Percentiles rank a stretch among this genome's conserved stretches.
Conservation (phyloP, 352 stramenopile genomes). For the Phytophthora niederhauseri region DNA sequence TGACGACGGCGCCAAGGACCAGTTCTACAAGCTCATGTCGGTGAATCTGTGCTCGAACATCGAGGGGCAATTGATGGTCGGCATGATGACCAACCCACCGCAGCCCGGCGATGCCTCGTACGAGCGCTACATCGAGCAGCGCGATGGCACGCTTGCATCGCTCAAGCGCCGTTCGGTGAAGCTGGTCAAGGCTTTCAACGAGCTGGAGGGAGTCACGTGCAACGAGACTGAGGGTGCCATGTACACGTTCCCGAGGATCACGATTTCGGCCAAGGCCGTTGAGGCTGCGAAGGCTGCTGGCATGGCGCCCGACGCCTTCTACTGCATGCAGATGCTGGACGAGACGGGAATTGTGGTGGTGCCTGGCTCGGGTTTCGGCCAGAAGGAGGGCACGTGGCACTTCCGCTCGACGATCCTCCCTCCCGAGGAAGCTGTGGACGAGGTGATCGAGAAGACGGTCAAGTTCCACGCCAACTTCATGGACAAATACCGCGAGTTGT, state of each 20-base stretch:
- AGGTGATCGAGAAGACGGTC: slow-evolving; percentile 95
- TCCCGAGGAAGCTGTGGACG: slow-evolving; percentile 95
- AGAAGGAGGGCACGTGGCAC: slow-evolving; percentile 96
- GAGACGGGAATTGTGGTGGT: slow-evolving; percentile 98
- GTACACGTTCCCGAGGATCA: slow-evolving; percentile 98
- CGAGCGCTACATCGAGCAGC: slow-evolving; percentile 92
- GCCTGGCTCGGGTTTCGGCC: slow-evolving; percentile 97
- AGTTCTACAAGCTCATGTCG: slow-evolving; percentile 99
- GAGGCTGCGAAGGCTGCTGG: slow-evolving; percentile 75
- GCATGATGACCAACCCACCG: slow-evolving; percentile 98
- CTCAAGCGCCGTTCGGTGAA: slow-evolving; percentile 95
- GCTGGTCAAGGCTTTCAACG: slow-evolving; percentile 94
- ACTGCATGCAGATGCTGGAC: slow-evolving; percentile 97
- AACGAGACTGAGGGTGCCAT: slow-evolving; percentile 97
- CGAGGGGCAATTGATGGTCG: slow-evolving; percentile 97
- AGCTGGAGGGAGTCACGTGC: slow-evolving; percentile 97
- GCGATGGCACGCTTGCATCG: slow-evolving; percentile 91
- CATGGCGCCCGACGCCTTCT: slow-evolving; percentile 95
- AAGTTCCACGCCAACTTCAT: slow-evolving; percentile 97
- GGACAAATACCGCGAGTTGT: slow-evolving; percentile 74
- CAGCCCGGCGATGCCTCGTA: slow-evolving; percentile 91
- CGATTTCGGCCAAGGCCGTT: slow-evolving; percentile 90
- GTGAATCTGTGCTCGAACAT: slow-evolving; percentile 98
- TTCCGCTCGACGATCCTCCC: slow-evolving; percentile 99
- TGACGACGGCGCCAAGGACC: slow-evolving; percentile 89